These are phyloP conservation scores for Caloboletus firmus DNA, from an alignment of 1,284 basidiomycete species.

Conservation along the genomic window DNA sequence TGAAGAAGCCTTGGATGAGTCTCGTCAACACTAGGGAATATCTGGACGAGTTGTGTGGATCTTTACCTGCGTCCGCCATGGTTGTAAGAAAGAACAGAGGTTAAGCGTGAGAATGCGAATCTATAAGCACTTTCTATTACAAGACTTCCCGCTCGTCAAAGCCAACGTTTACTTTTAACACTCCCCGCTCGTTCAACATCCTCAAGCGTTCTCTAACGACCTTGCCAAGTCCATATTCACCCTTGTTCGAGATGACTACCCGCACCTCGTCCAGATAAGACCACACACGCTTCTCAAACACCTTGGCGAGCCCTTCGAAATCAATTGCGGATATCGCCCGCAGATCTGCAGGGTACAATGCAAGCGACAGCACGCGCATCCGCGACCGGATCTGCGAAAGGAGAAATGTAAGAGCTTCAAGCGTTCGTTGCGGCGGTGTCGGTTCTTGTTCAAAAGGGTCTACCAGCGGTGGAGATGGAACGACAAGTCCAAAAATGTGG, in stretches of 20 bases:
- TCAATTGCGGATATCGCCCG: conserved; percentile 31
- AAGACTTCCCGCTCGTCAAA: conserved; percentile 36
- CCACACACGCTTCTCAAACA: conserved; percentile 30
- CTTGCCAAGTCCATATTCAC: conserved; percentile 26
- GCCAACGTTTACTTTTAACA: conserved; percentile 31
- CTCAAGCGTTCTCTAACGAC: conserved; percentile 27
- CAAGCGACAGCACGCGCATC: conserved; percentile 33
- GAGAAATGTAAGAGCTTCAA: conserved; percentile 28
- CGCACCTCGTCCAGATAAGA: conserved; percentile 29
- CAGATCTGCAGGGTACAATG: conserved; percentile 34
- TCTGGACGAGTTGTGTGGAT: not conserved
- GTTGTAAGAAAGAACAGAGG: conserved; percentile 11
- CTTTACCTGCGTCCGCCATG: conserved; percentile 61
- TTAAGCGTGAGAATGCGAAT: conserved; percentile 21
- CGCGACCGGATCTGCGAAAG: conserved; percentile 28
- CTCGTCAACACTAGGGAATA: not conserved
- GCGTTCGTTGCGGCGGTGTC: conserved; percentile 8
- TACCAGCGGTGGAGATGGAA: conserved; percentile 32
- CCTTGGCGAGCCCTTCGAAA: conserved; percentile 30
- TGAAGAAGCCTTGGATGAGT: conserved; percentile 71
- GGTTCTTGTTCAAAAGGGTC: conserved; percentile 23
- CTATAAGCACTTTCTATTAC: conserved; percentile 9
- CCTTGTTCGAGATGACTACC: conserved; percentile 34
- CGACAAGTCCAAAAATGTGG: conserved; percentile 35
- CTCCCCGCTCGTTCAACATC: conserved; percentile 26